Conservation (phyloP, 208 protist species). For the Wallacemonas collosoma region DNA sequence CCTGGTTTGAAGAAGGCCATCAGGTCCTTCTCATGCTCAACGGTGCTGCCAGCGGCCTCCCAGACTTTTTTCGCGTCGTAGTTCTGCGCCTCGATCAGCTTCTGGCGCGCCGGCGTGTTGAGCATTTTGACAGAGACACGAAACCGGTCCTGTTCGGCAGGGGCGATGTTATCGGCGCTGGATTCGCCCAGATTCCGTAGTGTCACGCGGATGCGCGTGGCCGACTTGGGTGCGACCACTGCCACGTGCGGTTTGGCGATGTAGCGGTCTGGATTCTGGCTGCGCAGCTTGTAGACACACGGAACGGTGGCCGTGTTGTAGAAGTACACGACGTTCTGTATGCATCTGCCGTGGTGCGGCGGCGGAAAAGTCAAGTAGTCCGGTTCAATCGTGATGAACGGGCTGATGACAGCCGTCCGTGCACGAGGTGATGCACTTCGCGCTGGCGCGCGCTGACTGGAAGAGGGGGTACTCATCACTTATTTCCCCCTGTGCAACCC, state of each 20-base stretch:
- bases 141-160: slow-evolving; percentile 46
- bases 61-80: slow-evolving; percentile 18
- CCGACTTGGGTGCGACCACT: slow-evolving; percentile 44
- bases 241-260: slow-evolving; percentile 68
- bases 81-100: slow-evolving; percentile 12
- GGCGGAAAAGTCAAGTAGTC: slow-evolving; percentile 66
- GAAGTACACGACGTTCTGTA: slow-evolving; percentile 68
- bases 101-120: slow-evolving; percentile 14
- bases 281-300: slow-evolving; percentile 72
- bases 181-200: slow-evolving; percentile 48
- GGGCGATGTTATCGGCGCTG: slow-evolving; percentile 29
- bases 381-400: slow-evolving; percentile 56
- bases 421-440: not conserved
- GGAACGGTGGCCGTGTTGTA: slow-evolving; percentile 57
- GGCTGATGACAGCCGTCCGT: slow-evolving; percentile 21
- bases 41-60: slow-evolving; percentile 23
- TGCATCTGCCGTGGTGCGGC: slow-evolving; percentile 58
- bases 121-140: slow-evolving; percentile 45
- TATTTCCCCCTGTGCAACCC: too few species aligned
- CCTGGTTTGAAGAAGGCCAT: slow-evolving; percentile 41
- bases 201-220: slow-evolving; percentile 54
- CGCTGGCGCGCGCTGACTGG: not conserved
- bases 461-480: too few species aligned
- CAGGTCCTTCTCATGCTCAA: slow-evolving; percentile 53
- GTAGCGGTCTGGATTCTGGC: slow-evolving; percentile 64